Base-by-base conservation (phyloP, 2,329 filamentous ascomycete genomes). In the Pestalotiopsis fici region DNA sequence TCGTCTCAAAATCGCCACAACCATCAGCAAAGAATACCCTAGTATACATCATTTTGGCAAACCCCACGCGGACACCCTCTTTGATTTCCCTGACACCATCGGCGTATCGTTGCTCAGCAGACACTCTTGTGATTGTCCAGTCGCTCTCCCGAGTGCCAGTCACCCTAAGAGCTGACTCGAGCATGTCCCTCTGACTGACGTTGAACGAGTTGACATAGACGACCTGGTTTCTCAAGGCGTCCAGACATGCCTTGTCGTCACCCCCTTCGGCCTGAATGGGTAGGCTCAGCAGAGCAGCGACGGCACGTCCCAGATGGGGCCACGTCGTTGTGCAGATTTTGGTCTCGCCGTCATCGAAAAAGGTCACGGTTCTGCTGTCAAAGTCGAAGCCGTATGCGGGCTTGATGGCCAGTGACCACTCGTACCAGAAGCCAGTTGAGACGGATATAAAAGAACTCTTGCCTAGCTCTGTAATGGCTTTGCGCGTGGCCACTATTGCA, bases 161-260 rank as follows among this genome's bases (percentile, higher is more conserved):
- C 3, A 89, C 89, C 0, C 86, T 84, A 72, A 89, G 82, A 12
- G 90, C 77, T 18, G 84, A 85, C 56, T 86, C 84, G 64, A 93
- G 82, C 81, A 93, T 92, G 12, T 93, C 90, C 12, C 83, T 82
- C 76, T 93, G 91, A 67, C 78, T 87, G 68, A 89, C 71, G 9
- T 78, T 75, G 78, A 91, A 92, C 67, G 86, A 89, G 6, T 80
- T 82, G 12, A 90, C 70, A 71, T 83, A 87, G 2, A 90, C 73
- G 0, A 73, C 69, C 62, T 83, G 81, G 75, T 90, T 87, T 2
- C 78, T 77, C 71, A 81, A 88, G 37, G 75, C 70, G 6, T 79
- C 79, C 9, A 89, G 66, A 6, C 80, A 80, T 1, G 77, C 75
- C 5, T 70, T 72, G 4, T 65, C n/a, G 31, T 65, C 62, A 39